Conservation (phyloP, 352 stramenopile genomes). For the Pythium volutum region DNA sequence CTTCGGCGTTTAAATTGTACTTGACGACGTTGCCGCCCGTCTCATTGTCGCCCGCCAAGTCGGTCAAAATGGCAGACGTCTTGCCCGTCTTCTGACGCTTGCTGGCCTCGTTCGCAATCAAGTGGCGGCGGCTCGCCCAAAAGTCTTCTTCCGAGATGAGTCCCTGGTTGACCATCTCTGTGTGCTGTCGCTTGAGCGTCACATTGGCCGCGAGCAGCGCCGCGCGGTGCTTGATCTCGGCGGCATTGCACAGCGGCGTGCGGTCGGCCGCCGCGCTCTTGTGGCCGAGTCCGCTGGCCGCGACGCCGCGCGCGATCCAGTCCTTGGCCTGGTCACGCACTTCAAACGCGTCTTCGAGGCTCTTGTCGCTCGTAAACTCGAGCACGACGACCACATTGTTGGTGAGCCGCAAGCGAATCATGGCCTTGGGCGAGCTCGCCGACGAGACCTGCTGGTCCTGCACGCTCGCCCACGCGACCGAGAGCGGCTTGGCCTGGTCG, state of each 20-base stretch:
- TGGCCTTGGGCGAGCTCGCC: slow-evolving; percentile 63
- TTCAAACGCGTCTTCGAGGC: slow-evolving; percentile 65
- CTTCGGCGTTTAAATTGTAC: slow-evolving; percentile 87
- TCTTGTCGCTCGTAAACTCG: slow-evolving; percentile 54
- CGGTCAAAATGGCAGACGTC: slow-evolving; percentile 80
- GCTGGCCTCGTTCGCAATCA: slow-evolving; percentile 79
- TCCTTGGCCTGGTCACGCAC: slow-evolving; percentile 69
- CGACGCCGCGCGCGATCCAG: slow-evolving; percentile 52
- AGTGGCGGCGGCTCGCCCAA: slow-evolving; percentile 77
- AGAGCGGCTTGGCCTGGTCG: slow-evolving; percentile 26
- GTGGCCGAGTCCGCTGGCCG: slow-evolving; percentile 38
- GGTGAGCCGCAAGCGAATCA: slow-evolving; percentile 73
- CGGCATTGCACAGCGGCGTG: slow-evolving; percentile 58
- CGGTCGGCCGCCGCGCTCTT: slow-evolving; percentile 31
- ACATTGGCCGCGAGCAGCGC: slow-evolving; percentile 68
- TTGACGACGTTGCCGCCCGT: slow-evolving; percentile 77
- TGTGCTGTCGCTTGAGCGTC: slow-evolving; percentile 82
- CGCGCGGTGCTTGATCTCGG: slow-evolving; percentile 83
- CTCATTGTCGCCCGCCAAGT: slow-evolving; percentile 72
- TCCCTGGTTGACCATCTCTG: slow-evolving; percentile 85
- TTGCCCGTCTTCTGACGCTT: slow-evolving; percentile 86
- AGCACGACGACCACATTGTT: slow-evolving; percentile 66
- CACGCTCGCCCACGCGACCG: slow-evolving; percentile 63
- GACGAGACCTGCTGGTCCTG: slow-evolving; percentile 85
- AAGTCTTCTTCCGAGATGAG: slow-evolving; percentile 87